Percentiles rank a stretch among this genome's conserved stretches.
Conservation (phyloP, 164 flowering plant species). For the Kingdonia uniflora region DNA sequence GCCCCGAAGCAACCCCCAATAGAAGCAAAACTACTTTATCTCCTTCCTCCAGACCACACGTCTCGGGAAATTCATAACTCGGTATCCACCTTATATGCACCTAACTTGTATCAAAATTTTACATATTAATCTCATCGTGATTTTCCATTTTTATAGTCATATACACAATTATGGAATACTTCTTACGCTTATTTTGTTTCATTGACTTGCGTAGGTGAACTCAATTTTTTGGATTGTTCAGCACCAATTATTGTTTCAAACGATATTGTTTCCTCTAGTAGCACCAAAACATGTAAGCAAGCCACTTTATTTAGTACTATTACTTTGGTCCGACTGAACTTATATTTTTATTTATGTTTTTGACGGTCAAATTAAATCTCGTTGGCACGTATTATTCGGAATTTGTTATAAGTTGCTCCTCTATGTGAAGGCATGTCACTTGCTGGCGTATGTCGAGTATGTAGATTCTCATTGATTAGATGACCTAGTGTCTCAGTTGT, state of each 20-base stretch:
- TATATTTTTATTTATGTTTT: too few species aligned
- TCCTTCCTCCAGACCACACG: too few species aligned
- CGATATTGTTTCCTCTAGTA: slow-evolving; percentile 56
- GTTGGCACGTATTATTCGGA: background rate
- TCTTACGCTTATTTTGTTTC: background rate
- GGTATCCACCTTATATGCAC: too few species aligned
- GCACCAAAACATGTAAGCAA: slow-evolving; percentile 63
- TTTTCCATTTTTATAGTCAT: too few species aligned
- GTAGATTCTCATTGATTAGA: too few species aligned
- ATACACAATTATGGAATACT: too few species aligned
- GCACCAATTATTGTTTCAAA: slow-evolving; percentile 51
- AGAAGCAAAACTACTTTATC: too few species aligned
- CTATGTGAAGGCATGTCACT: background rate
- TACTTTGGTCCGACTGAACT: background rate
- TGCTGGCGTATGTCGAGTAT: background rate
- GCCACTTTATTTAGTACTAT: background rate
- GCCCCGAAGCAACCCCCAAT: too few species aligned
- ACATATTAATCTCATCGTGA: too few species aligned
- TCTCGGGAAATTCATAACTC: too few species aligned
- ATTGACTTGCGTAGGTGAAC: slow-evolving; percentile 53
- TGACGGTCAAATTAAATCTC: background rate
- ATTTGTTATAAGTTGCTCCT: background rate
- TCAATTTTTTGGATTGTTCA: slow-evolving; percentile 61
- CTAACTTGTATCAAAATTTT: too few species aligned
- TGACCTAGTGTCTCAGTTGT: too few species aligned